phyloP scores from a whole-genome alignment of 2,329 filamentous ascomycete genomes.

The Ophiostoma pallidulum region DNA sequence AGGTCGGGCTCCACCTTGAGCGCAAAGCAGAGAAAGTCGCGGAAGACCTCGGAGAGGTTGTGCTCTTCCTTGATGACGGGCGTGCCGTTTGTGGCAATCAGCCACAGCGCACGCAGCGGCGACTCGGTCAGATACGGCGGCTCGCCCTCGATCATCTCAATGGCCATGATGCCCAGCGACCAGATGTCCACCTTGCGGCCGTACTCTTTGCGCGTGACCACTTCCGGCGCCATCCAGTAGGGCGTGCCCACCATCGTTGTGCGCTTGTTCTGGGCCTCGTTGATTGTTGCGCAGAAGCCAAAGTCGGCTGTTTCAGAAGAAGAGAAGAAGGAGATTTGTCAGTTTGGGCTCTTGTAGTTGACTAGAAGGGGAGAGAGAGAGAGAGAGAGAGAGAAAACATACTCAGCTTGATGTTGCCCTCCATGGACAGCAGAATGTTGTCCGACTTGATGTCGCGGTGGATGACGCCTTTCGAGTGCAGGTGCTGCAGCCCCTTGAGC shows the following conservation, averaged over 20 bases:
- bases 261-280: constrained; percentile 91
- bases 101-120: constrained; percentile 80
- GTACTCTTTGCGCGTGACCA: constrained; percentile 95
- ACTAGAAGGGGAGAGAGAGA: not conserved
- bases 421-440: constrained; percentile 87
- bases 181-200: constrained; percentile 98
- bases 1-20: constrained; percentile 97
- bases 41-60: constrained; percentile 69
- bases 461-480: constrained; percentile 96
- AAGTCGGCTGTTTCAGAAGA: constrained; percentile 95
- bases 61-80: constrained; percentile 91
- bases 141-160: constrained; percentile 99
- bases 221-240: constrained; percentile 99
- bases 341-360: not conserved
- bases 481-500: constrained; percentile 79
- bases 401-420: constrained; percentile 97
- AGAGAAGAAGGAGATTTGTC: not conserved
- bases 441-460: constrained; percentile 99
- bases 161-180: constrained; percentile 98
- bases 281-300: constrained; percentile 97
- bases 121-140: constrained; percentile 95
- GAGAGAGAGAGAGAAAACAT: constrained; percentile 31
- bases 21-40: constrained; percentile 85
- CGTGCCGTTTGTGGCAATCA: constrained; percentile 95
- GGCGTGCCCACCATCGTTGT: constrained; percentile 99